Evolutionary conservation across 2,329 filamentous ascomycete genomes (phyloP).

Genomic region (Colletotrichum sp.): DNA sequence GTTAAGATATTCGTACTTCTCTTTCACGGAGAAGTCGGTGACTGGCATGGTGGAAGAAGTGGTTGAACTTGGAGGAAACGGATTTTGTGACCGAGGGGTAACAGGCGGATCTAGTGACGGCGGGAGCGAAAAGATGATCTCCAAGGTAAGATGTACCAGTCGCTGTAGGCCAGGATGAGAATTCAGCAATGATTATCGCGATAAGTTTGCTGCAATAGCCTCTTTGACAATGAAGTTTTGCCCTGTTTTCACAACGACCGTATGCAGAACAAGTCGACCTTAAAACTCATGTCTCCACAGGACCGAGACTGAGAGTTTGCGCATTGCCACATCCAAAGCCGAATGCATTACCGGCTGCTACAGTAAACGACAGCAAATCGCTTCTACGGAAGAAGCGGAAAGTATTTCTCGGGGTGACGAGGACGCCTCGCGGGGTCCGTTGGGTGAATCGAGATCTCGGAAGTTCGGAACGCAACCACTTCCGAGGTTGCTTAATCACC

Average conservation of each 20-base stretch:
- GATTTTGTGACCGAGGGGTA: fast-evolving
- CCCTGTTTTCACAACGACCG: background rate
- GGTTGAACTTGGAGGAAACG: fast-evolving
- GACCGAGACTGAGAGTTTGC: too few species aligned
- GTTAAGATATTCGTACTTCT: constrained; percentile 68
- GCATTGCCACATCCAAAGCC: background rate
- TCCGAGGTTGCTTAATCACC: background rate
- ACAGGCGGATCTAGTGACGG: background rate
- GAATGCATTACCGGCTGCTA: background rate
- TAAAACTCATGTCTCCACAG: background rate
- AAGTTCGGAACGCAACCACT: background rate
- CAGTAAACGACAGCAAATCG: fast-evolving
- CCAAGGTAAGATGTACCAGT: background rate
- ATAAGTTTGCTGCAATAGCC: background rate
- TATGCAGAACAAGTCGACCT: background rate
- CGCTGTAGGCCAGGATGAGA: fast-evolving
- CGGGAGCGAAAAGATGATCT: background rate
- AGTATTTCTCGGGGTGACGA: background rate
- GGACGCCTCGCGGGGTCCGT: background rate
- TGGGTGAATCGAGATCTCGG: background rate
- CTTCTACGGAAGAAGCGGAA: background rate
- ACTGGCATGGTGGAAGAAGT: constrained; percentile 32
- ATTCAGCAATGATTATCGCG: background rate
- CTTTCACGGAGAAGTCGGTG: constrained; percentile 36
- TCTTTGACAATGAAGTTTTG: background rate